phyloP scores from a whole-genome alignment of 148 eudicot genomes.

The Rhododendron ovatum region DNA sequence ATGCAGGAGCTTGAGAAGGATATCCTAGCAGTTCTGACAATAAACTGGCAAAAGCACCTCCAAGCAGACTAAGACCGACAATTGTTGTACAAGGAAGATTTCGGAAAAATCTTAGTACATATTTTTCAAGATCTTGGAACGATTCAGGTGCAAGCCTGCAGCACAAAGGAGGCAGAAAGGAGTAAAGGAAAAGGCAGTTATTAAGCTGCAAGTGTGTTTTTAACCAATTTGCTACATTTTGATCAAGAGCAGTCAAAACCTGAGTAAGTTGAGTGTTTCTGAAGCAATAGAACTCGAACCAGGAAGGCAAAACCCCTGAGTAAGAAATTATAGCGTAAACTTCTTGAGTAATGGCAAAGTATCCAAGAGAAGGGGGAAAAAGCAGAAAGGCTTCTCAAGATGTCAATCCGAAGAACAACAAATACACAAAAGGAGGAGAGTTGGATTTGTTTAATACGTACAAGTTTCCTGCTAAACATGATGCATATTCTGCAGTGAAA shows the following conservation, averaged over 20 bases:
- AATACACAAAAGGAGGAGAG: not conserved
- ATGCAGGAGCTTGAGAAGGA: conserved; percentile 35
- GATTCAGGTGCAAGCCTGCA: conserved; percentile 63
- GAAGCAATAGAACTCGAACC: conserved; percentile 13
- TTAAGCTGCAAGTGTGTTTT: not conserved
- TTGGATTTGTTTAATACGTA: not conserved
- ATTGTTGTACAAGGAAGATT: conserved; percentile 60
- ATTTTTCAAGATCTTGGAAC: conserved; percentile 34
- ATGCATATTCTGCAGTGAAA: not conserved
- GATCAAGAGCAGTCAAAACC: conserved; percentile 22
- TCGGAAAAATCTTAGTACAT: conserved; percentile 45
- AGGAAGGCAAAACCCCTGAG: conserved; percentile 43
- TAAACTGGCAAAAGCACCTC: conserved; percentile 51
- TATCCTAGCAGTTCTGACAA: conserved; percentile 43
- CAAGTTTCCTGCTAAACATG: not conserved
- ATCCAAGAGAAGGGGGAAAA: not conserved
- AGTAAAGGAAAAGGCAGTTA: conserved; percentile 11
- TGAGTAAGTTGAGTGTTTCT: conserved; percentile 28
- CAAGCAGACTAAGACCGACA: conserved; percentile 71
- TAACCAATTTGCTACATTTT: conserved; percentile 1
- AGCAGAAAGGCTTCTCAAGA: not conserved
- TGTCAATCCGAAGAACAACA: not conserved
- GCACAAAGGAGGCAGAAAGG: conserved; percentile 19
- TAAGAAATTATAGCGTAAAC: not conserved
- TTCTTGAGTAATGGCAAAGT: not conserved